A percentile compares a stretch with the other conserved stretches of the same genome.
These are phyloP conservation scores for Parascedosporium putredinis DNA, from an alignment of 2,329 filamentous ascomycete species.

Conservation along the genomic window DNA sequence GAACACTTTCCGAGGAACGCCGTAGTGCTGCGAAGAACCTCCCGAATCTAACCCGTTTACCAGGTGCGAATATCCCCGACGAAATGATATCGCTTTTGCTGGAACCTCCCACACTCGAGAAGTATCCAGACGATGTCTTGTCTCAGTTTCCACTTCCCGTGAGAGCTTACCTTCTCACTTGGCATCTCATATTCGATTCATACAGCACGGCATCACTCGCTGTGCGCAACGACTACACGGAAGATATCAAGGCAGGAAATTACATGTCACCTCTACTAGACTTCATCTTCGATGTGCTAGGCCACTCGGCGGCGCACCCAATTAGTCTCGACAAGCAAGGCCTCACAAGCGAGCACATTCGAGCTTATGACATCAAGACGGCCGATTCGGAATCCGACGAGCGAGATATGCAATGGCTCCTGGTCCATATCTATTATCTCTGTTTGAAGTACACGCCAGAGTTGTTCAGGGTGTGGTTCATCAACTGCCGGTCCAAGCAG, in stretches of 20 bases:
- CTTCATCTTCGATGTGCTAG: slow-evolving; percentile 76
- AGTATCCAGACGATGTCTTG: slow-evolving; percentile 54
- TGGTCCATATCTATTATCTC: slow-evolving; percentile 79
- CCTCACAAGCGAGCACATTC: slow-evolving; percentile 48
- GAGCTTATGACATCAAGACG: slow-evolving; percentile 38
- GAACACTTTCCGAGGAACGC: neutral
- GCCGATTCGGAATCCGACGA: slow-evolving; percentile 52
- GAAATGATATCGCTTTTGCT: slow-evolving; percentile 77
- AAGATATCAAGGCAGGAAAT: slow-evolving; percentile 65
- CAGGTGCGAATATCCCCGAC: slow-evolving; percentile 62
- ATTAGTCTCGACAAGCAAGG: slow-evolving; percentile 61
- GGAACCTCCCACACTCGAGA: slow-evolving; percentile 62
- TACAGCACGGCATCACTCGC: slow-evolving; percentile 70
- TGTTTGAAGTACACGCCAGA: slow-evolving; percentile 66
- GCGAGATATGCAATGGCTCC: slow-evolving; percentile 69
- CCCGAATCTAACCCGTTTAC: slow-evolving; percentile 8
- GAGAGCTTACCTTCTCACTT: slow-evolving; percentile 75
- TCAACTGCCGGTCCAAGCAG: slow-evolving; percentile 69
- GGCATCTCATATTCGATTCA: slow-evolving; percentile 83
- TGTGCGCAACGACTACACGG: slow-evolving; percentile 69
- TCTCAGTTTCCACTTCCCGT: slow-evolving; percentile 59
- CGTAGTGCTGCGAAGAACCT: neutral
- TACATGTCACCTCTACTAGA: slow-evolving; percentile 60
- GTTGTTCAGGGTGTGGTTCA: slow-evolving; percentile 75
- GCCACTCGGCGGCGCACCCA: slow-evolving; percentile 62